Evolutionary conservation across 2,329 filamentous ascomycete species (phyloP), one percentile per base, ranked within the genome.

Genomic region (Claviceps maximensis): DNA sequence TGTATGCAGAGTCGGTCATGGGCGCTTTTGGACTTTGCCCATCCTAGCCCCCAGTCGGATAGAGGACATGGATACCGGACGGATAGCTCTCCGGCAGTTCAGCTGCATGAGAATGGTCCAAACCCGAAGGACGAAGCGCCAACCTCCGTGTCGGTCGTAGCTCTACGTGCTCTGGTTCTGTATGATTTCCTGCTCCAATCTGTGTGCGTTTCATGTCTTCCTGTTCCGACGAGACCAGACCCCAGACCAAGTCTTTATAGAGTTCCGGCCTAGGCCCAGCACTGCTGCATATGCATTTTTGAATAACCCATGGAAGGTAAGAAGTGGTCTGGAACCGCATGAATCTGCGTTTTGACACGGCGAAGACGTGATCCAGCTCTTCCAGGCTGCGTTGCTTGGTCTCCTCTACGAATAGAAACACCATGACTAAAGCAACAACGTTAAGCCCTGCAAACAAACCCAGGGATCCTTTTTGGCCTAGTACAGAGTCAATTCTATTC

Each of bases 401-500:
- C 61, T 73, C 70, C 51, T 73, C 70, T 8, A 73, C 65, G 3
- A 73, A 57, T 1, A 75, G 60, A 58, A 74, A 73, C 4, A 75
- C 69, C 29, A 74, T 63, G 3, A 70, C 55, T n/a, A 73, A 69
- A 0, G 74, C 72, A 2, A 75, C 45, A 1, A 76, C 46, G 56
- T 76, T 76, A 19, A 77, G 61, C 1, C 67, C 71, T 1, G 70
- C 66, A 56, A 76, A 77, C 31, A 77, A 67, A 1, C 71, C 71
- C 3, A 76, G 59, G 0, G 67, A 65, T 0, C 71, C 71, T 3
- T 59, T 60, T 15, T 68, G 64, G 4, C 59, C 60, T 23, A 59
- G 54, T 0, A 48, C 54, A 1, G 53, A 54, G 17, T 63, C 59
- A 15, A 67, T 60, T 40, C 59, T 61, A 17, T 3, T 4, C 42